Evolutionary conservation across 2,329 filamentous ascomycete genomes (phyloP).

Genomic region (Colletotrichum sublineola): DNA sequence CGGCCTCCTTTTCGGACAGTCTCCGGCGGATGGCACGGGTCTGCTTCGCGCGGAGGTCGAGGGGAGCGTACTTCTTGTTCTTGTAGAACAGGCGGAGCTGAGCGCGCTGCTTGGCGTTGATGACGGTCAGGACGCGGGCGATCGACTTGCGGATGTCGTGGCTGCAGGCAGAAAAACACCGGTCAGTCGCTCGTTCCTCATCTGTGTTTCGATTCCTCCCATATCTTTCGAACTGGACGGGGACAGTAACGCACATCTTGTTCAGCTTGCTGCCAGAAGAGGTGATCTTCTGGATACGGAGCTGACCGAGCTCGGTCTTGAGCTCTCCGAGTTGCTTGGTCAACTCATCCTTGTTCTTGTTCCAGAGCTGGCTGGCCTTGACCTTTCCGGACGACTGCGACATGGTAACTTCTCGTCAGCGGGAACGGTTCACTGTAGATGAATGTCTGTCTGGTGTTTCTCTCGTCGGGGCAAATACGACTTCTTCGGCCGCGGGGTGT

Average conservation of each 20-base stretch:
- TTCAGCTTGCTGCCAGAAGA: slow-evolving; percentile 96
- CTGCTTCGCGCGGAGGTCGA: slow-evolving; percentile 98
- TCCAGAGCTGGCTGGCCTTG: slow-evolving; percentile 97
- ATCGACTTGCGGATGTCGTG: slow-evolving; percentile 99
- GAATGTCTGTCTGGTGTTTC: slow-evolving; percentile 3
- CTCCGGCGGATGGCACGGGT: slow-evolving; percentile 97
- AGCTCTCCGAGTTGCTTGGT: slow-evolving; percentile 94
- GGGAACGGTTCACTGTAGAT: slow-evolving; percentile 11
- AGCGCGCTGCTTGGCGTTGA: slow-evolving; percentile 99
- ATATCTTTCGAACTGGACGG: slow-evolving; percentile 22
- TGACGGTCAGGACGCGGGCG: slow-evolving; percentile 97
- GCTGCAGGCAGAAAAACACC: slow-evolving; percentile 62
- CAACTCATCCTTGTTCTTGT: slow-evolving; percentile 99
- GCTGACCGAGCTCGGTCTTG: slow-evolving; percentile 95
- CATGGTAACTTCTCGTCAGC: slow-evolving; percentile 42
- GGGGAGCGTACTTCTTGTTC: slow-evolving; percentile 99
- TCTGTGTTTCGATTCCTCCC: slow-evolving; percentile 35
- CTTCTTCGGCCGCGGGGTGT: slow-evolving; percentile 26
- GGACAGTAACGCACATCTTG: slow-evolving; percentile 82
- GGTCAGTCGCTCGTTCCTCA: slow-evolving; percentile 34
- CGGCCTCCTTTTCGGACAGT: slow-evolving; percentile 91
- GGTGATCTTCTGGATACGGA: slow-evolving; percentile 98
- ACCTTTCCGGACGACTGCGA: slow-evolving; percentile 73
- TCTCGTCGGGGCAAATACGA: slow-evolving; percentile 25
- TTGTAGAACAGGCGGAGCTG: slow-evolving; percentile 99